Base-by-base conservation (phyloP, 2,329 filamentous ascomycete genomes). In the Ascochyta lentis region DNA sequence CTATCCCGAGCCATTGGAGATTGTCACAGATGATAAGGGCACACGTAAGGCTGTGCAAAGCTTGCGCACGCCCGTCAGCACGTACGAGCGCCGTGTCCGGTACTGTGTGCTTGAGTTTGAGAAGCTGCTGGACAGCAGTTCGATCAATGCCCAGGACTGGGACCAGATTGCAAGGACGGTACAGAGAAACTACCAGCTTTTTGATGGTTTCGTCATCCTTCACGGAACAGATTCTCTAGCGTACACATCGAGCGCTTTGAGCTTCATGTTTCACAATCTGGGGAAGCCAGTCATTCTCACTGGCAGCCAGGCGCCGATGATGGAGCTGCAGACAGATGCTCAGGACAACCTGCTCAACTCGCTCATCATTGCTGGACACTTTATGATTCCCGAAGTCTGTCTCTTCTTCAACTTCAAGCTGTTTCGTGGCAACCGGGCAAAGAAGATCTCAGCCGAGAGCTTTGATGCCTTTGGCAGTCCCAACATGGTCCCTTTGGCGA, bases 351-450 rank as follows among this genome's bases (percentile, higher is more conserved):
- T 97, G 12, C 84, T 96, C 5, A 91, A 91, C 19, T 93, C 91
- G 1, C 83, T 96, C 69, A 92, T 96, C 70, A 89, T 96, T 52
- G 93, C 93, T 3, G 92, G 92, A 31, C 95, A 95, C 57, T 96
- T 96, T 71, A 90, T 92, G 79, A 91, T 97, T 54, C 92, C 93
- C 0, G 93, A 96, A 74, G 93, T 97, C 49, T 93, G 91, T 72
- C 83, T 97, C 33, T 96, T 96, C 80, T 97, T 97, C 82, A 91
- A 95, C 76, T 90, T 96, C 78, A 91, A 88, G 64, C 84, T 97
- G 19, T 96, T 93, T 78, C 87, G 93, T 24, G 93, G 93, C 15
- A 96, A 96, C 76, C 83, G 93, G 56, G 88, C 90, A 9, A 95
- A 91, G 59, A 97, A 97, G 76, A 86, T 96, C 29, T 93, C 91